phyloP scores from a whole-genome alignment of 2,329 filamentous ascomycete species.

The Neopestalotiopsis sp. region DNA sequence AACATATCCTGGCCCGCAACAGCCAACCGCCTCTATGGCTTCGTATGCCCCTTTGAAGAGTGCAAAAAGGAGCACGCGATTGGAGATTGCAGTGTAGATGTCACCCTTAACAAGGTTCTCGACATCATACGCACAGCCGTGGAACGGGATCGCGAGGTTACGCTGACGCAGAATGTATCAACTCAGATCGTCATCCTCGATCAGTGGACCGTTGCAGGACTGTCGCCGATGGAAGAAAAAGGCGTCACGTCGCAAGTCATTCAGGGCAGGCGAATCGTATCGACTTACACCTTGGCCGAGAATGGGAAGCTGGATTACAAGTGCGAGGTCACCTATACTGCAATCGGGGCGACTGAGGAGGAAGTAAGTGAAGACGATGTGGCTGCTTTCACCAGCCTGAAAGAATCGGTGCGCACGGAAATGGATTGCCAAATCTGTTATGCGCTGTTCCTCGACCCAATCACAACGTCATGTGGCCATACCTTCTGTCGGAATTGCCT shows the following conservation, averaged over 20 bases:
- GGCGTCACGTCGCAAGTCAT: conserved; percentile 42
- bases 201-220: conserved; percentile 44
- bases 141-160: conserved; percentile 38
- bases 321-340: conserved; percentile 32
- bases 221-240: conserved; percentile 44
- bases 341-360: conserved; percentile 33
- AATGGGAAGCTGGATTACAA: conserved; percentile 40
- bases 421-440: conserved; percentile 92
- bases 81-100: conserved; percentile 78
- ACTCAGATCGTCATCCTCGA: conserved; percentile 45
- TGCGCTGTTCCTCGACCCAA: conserved; percentile 77
- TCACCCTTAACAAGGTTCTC: conserved; percentile 75
- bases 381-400: conserved; percentile 60
- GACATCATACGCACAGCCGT: conserved; percentile 63
- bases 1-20: conserved; percentile 80
- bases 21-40: conserved; percentile 69
- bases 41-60: conserved; percentile 72
- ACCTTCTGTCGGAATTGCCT: conserved; percentile 87
- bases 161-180: conserved; percentile 41
- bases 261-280: conserved; percentile 63
- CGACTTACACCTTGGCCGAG: conserved; percentile 68
- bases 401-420: conserved; percentile 68
- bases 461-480: conserved; percentile 87
- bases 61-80: conserved; percentile 76
- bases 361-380: conserved; percentile 46